Percentiles rank a stretch among this genome's conserved stretches.
Conservation (phyloP, 2,329 filamentous ascomycete genomes). For the Penicillium occitanis region DNA sequence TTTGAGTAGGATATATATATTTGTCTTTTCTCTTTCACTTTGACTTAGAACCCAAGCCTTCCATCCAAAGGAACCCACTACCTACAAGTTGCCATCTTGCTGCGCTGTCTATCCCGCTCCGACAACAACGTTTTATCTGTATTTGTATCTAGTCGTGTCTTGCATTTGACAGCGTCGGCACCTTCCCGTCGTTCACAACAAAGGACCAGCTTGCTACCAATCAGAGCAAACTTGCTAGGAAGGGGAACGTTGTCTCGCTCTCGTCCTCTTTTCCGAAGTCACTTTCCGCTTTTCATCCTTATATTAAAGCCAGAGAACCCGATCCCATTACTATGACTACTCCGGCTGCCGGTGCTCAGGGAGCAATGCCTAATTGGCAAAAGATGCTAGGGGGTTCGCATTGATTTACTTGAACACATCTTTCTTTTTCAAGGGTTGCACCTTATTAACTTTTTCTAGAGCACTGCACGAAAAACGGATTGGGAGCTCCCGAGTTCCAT, state of each 20-base stretch:
- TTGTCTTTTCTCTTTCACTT: neutral
- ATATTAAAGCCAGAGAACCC: neutral
- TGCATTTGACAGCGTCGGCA: slow-evolving; percentile 9
- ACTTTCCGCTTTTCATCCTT: neutral
- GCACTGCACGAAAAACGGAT: slow-evolving; percentile 56
- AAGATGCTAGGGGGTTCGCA: slow-evolving; percentile 55
- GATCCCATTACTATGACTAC: slow-evolving; percentile 25
- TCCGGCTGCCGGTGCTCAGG: slow-evolving; percentile 27
- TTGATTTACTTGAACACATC: neutral
- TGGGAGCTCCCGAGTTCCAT: slow-evolving; percentile 62
- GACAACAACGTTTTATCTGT: slow-evolving; percentile 5
- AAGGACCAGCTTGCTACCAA: neutral
- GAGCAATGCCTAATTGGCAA: slow-evolving; percentile 50
- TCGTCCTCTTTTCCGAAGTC: neutral
- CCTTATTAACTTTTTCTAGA: slow-evolving; percentile 42
- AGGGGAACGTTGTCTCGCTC: neutral
- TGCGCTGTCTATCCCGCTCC: neutral
- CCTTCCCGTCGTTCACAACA: slow-evolving; percentile 1
- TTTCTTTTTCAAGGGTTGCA: slow-evolving; percentile 21
- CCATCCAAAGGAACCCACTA: neutral
- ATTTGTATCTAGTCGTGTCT: slow-evolving; percentile 12
- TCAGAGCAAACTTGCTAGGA: neutral
- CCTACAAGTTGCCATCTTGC: neutral
- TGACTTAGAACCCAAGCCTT: neutral
- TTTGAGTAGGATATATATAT: slow-evolving; percentile 14